Conservation (phyloP, 2,329 filamentous ascomycete genomes). For the Xylariaceae sp. region DNA sequence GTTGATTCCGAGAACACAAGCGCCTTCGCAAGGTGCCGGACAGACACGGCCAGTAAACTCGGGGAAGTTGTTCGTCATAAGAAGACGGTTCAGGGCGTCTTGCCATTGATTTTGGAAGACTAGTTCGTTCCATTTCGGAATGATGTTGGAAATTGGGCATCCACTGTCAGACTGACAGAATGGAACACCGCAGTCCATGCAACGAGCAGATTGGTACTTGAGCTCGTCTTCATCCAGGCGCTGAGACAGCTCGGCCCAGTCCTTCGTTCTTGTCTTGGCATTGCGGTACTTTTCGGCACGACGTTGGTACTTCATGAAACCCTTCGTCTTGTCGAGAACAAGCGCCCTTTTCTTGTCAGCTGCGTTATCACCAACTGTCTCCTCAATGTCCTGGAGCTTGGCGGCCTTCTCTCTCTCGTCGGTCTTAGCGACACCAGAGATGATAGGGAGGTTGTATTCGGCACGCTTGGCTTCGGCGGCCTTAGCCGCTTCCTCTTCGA, state of each 20-base stretch:
- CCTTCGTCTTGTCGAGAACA: conserved; percentile 94
- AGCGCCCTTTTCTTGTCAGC: conserved; percentile 86
- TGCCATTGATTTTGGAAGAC: conserved; percentile 75
- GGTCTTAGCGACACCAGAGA: conserved; percentile 65
- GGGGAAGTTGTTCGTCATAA: conserved; percentile 98
- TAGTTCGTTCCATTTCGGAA: conserved; percentile 92
- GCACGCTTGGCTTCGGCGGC: conserved; percentile 79
- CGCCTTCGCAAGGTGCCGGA: conserved; percentile 92
- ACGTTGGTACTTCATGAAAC: conserved; percentile 96
- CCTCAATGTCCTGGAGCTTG: conserved; percentile 79
- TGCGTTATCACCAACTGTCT: conserved; percentile 78
- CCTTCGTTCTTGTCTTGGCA: conserved; percentile 77
- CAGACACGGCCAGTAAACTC: conserved; percentile 97
- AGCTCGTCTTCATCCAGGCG: conserved; percentile 90
- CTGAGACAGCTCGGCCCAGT: conserved; percentile 87
- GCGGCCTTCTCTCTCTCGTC: conserved; percentile 58
- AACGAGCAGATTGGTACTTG: conserved; percentile 93
- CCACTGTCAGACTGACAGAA: conserved; percentile 97
- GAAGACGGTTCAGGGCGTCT: conserved; percentile 82
- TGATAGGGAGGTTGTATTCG: conserved; percentile 74
- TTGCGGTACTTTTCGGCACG: conserved; percentile 90
- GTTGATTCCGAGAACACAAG: conserved; percentile 93
- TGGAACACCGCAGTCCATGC: conserved; percentile 98
- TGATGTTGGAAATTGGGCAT: conserved; percentile 95
- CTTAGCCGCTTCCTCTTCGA: conserved; percentile 81